A percentile compares a stretch with the other conserved stretches of the same genome.
These are phyloP conservation scores for Jamesozyma rosinii DNA, from an alignment of 805 yeast genomes.

Conservation along the genomic window DNA sequence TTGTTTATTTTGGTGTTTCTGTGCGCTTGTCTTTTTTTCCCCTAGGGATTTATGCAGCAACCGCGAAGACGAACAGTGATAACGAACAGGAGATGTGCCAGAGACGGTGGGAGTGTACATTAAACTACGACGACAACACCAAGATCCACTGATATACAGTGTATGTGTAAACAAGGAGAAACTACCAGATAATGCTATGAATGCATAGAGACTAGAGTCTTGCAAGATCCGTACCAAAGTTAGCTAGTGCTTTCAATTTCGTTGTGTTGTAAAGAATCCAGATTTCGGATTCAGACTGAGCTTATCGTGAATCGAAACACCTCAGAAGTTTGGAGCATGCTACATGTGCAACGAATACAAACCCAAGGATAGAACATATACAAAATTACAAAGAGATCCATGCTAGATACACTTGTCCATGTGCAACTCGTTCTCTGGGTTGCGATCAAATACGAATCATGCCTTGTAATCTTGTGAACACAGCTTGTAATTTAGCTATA, in stretches of 20 bases:
- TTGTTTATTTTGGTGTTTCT: not conserved
- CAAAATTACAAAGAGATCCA: slow-evolving; percentile 78
- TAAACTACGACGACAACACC: too few species aligned
- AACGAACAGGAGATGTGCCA: too few species aligned
- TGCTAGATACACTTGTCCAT: slow-evolving; percentile 55
- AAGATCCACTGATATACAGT: too few species aligned
- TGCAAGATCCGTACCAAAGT: slow-evolving; percentile 56
- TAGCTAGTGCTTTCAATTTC: too few species aligned
- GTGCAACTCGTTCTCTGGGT: too few species aligned
- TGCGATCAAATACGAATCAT: too few species aligned
- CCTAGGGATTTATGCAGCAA: too few species aligned
- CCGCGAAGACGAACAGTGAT: too few species aligned
- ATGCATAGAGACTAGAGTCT: slow-evolving; percentile 16
- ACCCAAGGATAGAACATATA: slow-evolving; percentile 73
- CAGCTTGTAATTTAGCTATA: too few species aligned
- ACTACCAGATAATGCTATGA: not conserved
- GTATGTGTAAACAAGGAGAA: slow-evolving; percentile 5
- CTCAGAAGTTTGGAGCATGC: slow-evolving; percentile 81
- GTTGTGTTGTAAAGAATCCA: too few species aligned
- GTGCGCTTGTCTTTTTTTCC: not conserved
- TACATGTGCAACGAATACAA: slow-evolving; percentile 72
- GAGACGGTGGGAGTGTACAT: too few species aligned
- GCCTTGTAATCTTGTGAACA: too few species aligned
- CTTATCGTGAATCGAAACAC: slow-evolving; percentile 65
- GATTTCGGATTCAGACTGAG: slow-evolving; percentile 71